Percentiles rank a stretch among this genome's conserved stretches.
phyloP scores from a whole-genome alignment of 768 basidiomycete species.

The Agaricus sinodeliciosus region DNA sequence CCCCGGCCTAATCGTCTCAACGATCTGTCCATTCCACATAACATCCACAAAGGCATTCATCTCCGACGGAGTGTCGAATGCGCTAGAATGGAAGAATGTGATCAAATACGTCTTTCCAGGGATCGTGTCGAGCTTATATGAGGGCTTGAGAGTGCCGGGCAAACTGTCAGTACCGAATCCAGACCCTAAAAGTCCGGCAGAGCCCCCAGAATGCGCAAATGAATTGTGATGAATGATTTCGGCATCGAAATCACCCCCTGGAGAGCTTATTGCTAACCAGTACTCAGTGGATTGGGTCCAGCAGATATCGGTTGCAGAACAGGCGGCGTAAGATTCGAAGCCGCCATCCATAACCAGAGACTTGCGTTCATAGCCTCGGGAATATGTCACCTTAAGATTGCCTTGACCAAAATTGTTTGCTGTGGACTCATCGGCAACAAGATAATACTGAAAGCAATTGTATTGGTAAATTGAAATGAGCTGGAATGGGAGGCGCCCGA shows the following conservation, averaged over 20 bases:
- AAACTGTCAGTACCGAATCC: constrained; percentile 29
- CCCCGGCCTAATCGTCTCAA: constrained; percentile 28
- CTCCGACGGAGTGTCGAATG: constrained; percentile 29
- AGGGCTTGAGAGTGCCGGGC: constrained; percentile 31
- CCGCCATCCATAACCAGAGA: constrained; percentile 33
- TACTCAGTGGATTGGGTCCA: constrained; percentile 26
- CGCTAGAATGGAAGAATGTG: constrained; percentile 35
- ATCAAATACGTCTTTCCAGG: constrained; percentile 32
- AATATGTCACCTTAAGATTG: constrained; percentile 36
- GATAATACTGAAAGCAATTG: constrained; percentile 30
- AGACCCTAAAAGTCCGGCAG: constrained; percentile 37
- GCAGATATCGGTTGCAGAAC: constrained; percentile 29
- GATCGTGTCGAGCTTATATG: constrained; percentile 25
- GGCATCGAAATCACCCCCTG: constrained; percentile 33
- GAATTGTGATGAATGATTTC: constrained; percentile 34
- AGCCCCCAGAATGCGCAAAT: constrained; percentile 34
- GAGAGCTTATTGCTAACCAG: constrained; percentile 34
- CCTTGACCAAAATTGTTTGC: constrained; percentile 43
- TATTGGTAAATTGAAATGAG: not conserved
- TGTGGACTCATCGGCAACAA: constrained; percentile 34
- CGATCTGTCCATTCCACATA: constrained; percentile 34
- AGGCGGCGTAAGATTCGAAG: constrained; percentile 35
- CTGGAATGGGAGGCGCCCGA: not conserved
- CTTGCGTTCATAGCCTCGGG: constrained; percentile 38
- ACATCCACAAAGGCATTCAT: constrained; percentile 30